Evolutionary conservation across 2,329 filamentous ascomycete genomes (phyloP), one percentile per base, ranked within the genome.

Genomic region (Fusarium abutilonis): DNA sequence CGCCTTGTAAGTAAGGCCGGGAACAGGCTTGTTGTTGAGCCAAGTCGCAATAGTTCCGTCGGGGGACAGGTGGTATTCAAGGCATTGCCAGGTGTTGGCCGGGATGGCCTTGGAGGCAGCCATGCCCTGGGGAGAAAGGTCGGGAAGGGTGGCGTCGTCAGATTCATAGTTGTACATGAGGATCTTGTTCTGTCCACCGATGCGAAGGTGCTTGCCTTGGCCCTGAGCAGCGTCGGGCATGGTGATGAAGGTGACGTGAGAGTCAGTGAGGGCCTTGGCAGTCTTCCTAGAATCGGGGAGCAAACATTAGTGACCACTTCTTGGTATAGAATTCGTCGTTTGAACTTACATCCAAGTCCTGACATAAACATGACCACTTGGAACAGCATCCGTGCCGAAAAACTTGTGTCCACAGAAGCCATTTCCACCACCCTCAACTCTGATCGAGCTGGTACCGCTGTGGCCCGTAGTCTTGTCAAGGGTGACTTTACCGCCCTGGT

Each of bases 81-180:
- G 83, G 73, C 85, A 88, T 64, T 85, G 75, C 82, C 84, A 87
- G 3, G 59, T 53, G 55, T 78, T 79, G 2, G 83, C 77, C 0
- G 83, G 78, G 29, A 87, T 79, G 3, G 79, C 75, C 2, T 72
- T 75, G 4, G 84, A 87, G 1, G 83, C 72, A 1, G 83, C 83
- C 47, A 86, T 84, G 11, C 85, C 85, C 23, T 85, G 77, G 0
- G 85, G 85, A 0, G 83, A 86, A 17, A 87, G 80, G 52, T 87
- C 83, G 1, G 85, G 85, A 0, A 88, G 81, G 1, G 85, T 87
- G 0, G 85, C 85, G 58, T 88, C 85, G 71, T 87, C 84, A 14
- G 80, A 79, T 68, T 88, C 85, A 71, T 84, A 84, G 78, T 87
- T 87, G 78, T 83, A 87, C 84, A 87, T 87, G 31, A 87, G 73